These are phyloP conservation scores for Citrus glauca DNA, from an alignment of 345 rosid species.

Conservation along the genomic window DNA sequence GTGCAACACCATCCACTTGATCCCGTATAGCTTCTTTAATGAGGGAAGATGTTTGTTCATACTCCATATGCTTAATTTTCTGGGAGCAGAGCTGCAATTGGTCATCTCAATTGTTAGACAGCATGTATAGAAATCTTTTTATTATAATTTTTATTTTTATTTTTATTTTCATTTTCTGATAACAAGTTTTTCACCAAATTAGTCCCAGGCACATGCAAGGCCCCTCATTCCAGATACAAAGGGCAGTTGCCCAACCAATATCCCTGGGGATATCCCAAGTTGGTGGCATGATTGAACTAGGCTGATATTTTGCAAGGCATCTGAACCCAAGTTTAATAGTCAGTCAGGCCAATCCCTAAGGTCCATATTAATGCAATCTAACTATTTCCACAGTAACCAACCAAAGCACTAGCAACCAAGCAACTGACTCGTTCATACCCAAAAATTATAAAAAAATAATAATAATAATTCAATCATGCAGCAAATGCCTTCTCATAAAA, in stretches of 20 bases:
- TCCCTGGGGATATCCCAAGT: background rate
- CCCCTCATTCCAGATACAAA: background rate
- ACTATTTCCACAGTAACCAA: background rate
- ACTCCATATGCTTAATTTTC: constrained; percentile 57
- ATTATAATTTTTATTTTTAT: background rate
- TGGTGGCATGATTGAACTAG: background rate
- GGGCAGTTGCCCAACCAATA: background rate
- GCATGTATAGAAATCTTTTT: background rate
- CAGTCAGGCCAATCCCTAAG: background rate
- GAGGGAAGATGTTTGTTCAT: constrained; percentile 50
- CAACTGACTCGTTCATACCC: constrained; percentile 2
- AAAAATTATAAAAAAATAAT: background rate
- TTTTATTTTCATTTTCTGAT: background rate
- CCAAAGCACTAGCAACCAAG: background rate
- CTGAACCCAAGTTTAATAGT: background rate
- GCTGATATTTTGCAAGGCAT: background rate
- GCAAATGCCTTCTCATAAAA: background rate
- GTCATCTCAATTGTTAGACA: constrained; percentile 23
- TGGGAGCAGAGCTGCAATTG: constrained; percentile 63
- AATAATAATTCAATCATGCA: constrained; percentile 2
- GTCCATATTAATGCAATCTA: background rate
- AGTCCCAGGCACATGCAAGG: background rate
- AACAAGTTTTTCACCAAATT: background rate
- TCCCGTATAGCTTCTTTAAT: constrained; percentile 61
- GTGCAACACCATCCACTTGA: constrained; percentile 55